These are phyloP conservation scores for Podospora fimiseda DNA, from an alignment of 495 filamentous ascomycete species.

Conservation along the genomic window DNA sequence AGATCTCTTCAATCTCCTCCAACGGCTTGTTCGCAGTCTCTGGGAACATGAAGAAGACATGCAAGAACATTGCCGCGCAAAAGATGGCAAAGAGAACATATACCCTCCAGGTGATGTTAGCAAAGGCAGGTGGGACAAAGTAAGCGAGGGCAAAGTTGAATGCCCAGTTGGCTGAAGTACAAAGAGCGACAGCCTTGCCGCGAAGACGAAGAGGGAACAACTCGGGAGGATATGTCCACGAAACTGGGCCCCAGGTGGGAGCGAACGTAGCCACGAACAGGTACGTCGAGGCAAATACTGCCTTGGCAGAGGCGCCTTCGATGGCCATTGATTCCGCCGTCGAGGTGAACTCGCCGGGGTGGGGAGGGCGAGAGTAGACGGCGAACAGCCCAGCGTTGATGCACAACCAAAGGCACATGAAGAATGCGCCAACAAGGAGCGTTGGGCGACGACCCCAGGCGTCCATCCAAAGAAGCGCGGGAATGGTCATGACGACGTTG, in stretches of 20 bases:
- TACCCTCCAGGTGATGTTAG: conserved; percentile 64
- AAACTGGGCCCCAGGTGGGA: conserved; percentile 63
- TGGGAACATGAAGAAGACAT: conserved; percentile 77
- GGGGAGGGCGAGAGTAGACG: conserved; percentile 35
- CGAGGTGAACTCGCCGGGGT: conserved; percentile 28
- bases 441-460: conserved; percentile 57
- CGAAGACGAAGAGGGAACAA: conserved; percentile 68
- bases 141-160: conserved; percentile 77
- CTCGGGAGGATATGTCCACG: conserved; percentile 73
- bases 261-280: conserved; percentile 73
- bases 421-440: conserved; percentile 54
- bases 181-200: conserved; percentile 67
- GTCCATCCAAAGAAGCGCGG: conserved; percentile 52
- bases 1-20: conserved; percentile 68
- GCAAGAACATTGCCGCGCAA: conserved; percentile 62
- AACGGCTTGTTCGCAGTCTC: conserved; percentile 78
- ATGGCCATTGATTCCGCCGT: conserved; percentile 42
- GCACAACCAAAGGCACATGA: conserved; percentile 65
- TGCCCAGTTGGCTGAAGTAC: conserved; percentile 67
- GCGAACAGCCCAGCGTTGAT: conserved; percentile 65
- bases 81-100: conserved; percentile 76
- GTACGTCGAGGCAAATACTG: conserved; percentile 71
- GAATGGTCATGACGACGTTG: conserved; percentile 54
- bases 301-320: conserved; percentile 56
- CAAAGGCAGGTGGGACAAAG: conserved; percentile 71